Evolutionary conservation across 2,329 filamentous ascomycete genomes (phyloP).

Genomic region (Trichoderma cornu-damae): DNA sequence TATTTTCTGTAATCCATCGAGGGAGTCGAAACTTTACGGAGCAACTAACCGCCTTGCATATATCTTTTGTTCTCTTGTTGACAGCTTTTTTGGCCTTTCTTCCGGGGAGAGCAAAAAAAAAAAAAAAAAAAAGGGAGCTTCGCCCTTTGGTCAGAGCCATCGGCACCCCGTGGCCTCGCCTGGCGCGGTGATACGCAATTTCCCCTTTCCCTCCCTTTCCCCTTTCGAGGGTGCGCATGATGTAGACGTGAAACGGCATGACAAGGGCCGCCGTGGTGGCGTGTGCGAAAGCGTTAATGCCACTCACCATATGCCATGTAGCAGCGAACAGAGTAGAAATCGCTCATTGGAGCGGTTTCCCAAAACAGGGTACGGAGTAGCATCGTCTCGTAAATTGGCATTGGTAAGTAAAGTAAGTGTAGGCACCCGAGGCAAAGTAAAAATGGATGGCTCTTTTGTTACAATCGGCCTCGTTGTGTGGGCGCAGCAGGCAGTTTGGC

Average conservation of each 20-base stretch:
- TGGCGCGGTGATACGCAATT: conserved; percentile 4
- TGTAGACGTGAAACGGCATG: conserved; percentile 6
- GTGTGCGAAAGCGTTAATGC: background rate
- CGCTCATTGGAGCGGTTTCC: conserved; percentile 15
- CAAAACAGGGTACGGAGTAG: background rate
- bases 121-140: no score
- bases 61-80: no score
- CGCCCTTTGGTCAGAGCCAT: background rate
- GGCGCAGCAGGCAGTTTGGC: no score
- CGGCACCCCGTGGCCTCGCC: conserved; percentile 12
- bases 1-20: background rate
- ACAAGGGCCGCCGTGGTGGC: conserved; percentile 8
- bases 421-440: no score
- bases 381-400: conserved; percentile 4
- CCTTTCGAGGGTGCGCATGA: conserved; percentile 1
- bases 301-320: no score
- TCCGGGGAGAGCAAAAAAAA: no score
- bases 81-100: no score
- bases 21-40: background rate
- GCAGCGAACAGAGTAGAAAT: conserved; percentile 19
- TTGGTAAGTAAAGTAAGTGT: background rate
- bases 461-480: background rate
- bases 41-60: background rate
- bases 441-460: background rate
- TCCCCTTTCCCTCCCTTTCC: background rate